A percentile compares a stretch with the other conserved stretches of the same genome.
Conservation (phyloP, 2,329 filamentous ascomycete genomes). For the Claviceps sp. region DNA sequence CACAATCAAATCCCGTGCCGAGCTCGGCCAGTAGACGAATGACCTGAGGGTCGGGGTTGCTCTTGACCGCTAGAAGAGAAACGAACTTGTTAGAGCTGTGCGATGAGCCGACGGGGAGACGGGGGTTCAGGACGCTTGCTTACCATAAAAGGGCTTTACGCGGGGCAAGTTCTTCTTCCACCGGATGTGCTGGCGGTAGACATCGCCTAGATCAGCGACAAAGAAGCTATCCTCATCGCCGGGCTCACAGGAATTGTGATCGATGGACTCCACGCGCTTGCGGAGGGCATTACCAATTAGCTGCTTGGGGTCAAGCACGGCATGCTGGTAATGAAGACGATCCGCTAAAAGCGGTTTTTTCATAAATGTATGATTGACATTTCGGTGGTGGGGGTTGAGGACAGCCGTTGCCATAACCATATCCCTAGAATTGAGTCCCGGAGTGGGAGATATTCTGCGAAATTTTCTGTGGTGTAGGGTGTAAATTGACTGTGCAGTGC, state of each 20-base stretch:
- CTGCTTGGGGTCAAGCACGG: conserved; percentile 47
- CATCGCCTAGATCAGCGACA: conserved; percentile 92
- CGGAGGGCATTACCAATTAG: conserved; percentile 80
- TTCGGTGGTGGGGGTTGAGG: conserved; percentile 38
- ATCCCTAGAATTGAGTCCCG: conserved; percentile 25
- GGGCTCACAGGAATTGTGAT: conserved; percentile 76
- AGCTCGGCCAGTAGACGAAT: conserved; percentile 76
- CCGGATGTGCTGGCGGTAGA: conserved; percentile 95
- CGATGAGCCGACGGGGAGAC: background rate
- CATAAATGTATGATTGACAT: conserved; percentile 31
- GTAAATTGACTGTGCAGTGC: no score
- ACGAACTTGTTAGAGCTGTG: background rate
- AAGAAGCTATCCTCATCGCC: conserved; percentile 98
- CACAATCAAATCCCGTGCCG: conserved; percentile 94
- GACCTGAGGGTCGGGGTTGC: conserved; percentile 87
- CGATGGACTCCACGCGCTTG: conserved; percentile 68
- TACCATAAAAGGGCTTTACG: conserved; percentile 93
- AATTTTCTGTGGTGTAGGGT: background rate
- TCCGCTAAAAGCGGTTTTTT: conserved; percentile 30
- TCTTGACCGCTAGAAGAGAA: conserved; percentile 67
- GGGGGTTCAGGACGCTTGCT: conserved; percentile 15
- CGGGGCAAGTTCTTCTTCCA: conserved; percentile 92
- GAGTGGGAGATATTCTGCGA: background rate
- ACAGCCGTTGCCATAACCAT: conserved; percentile 54
- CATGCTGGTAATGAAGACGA: conserved; percentile 27